These are phyloP conservation scores for Suillus alpinus DNA, from an alignment of 768 basidiomycete genomes.

Conservation along the genomic window DNA sequence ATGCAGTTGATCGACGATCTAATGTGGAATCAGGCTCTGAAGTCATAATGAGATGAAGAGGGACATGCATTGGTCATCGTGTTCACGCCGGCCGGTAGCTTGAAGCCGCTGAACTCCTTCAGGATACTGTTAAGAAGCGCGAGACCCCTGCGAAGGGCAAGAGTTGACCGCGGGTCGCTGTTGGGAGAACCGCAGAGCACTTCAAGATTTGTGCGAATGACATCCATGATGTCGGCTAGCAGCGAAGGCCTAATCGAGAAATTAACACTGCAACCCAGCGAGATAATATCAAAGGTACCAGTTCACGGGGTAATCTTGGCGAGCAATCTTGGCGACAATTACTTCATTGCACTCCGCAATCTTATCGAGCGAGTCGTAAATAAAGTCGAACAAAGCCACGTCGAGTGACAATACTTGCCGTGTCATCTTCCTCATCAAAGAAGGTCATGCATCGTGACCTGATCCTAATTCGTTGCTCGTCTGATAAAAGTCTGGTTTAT, in stretches of 20 bases:
- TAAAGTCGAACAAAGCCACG: not conserved
- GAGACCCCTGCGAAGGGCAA: constrained; percentile 59
- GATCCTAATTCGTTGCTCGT: constrained; percentile 66
- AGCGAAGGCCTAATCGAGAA: constrained; percentile 22
- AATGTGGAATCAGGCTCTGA: not conserved
- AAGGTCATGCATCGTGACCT: constrained; percentile 63
- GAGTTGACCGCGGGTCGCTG: constrained; percentile 41
- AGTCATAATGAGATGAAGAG: not conserved
- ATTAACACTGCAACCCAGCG: constrained; percentile 1
- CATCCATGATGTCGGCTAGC: constrained; percentile 42
- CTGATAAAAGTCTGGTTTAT: constrained; percentile 55
- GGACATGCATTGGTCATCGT: constrained; percentile 58
- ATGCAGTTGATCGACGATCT: constrained; percentile 40
- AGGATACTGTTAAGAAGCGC: constrained; percentile 62
- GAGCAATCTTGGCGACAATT: constrained; percentile 73
- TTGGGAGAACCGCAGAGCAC: constrained; percentile 43
- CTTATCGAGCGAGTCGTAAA: constrained; percentile 36
- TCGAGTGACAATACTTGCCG: constrained; percentile 38
- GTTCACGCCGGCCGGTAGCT: constrained; percentile 66
- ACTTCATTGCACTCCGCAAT: constrained; percentile 77
- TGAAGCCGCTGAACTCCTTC: constrained; percentile 68
- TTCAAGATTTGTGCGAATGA: constrained; percentile 54
- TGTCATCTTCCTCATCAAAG: constrained; percentile 75
- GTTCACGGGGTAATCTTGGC: constrained; percentile 67
- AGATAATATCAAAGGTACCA: constrained; percentile 48